Percentiles rank a stretch among this genome's conserved stretches.
Conservation (phyloP, 148 eudicot genomes). For the Diospyros kaki region DNA sequence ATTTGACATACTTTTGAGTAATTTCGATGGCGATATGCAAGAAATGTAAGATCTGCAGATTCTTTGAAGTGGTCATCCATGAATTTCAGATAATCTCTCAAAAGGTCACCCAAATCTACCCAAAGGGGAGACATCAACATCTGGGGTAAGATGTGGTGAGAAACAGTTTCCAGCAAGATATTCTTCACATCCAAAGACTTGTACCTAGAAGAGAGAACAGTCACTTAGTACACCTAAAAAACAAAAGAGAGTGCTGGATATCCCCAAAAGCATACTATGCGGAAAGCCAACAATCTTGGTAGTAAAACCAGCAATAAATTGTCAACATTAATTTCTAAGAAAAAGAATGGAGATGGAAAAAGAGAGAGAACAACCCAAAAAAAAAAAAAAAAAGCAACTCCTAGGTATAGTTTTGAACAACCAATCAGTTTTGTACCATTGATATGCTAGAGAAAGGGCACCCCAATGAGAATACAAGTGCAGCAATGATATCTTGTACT, state of each 20-base stretch:
- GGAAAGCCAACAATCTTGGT: too few species aligned
- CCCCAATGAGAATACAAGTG: constrained; percentile 81
- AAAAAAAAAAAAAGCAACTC: neutral
- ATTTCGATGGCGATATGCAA: constrained; percentile 89
- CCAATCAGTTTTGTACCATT: constrained; percentile 41
- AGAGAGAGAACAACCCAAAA: neutral
- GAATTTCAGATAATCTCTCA: constrained; percentile 77
- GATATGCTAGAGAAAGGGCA: constrained; percentile 79
- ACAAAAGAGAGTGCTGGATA: neutral
- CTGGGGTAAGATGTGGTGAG: constrained; percentile 87
- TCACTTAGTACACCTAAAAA: neutral
- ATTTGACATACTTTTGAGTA: constrained; percentile 73
- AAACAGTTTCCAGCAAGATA: constrained; percentile 73
- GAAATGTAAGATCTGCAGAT: constrained; percentile 94
- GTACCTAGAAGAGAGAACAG: constrained; percentile 43
- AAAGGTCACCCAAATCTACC: constrained; percentile 56
- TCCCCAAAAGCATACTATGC: too few species aligned
- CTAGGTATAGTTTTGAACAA: neutral
- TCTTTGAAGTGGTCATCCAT: constrained; percentile 91
- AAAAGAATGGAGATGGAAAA: neutral
- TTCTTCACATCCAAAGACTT: constrained; percentile 89
- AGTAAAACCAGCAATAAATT: neutral
- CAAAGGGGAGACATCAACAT: constrained; percentile 73
- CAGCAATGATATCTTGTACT: constrained; percentile 71
- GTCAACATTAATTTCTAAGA: neutral